Percentiles rank a stretch among this genome's conserved stretches.
Evolutionary conservation across 495 filamentous ascomycete genomes (phyloP).

Genomic region (Cudoniella acicularis): DNA sequence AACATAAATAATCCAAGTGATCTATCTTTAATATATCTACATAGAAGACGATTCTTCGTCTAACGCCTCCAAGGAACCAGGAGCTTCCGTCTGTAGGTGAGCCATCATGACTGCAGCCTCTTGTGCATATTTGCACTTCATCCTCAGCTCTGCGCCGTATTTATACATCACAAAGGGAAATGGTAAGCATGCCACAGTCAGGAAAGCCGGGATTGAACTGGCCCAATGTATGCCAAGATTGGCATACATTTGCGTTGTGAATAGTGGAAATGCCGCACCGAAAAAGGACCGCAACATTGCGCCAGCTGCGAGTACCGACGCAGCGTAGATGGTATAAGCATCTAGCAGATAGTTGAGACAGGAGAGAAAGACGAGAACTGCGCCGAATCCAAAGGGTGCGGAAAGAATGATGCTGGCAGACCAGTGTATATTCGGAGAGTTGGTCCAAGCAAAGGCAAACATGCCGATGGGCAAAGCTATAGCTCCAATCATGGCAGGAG

Average conservation of each 20-base stretch:
- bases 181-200: constrained; percentile 70
- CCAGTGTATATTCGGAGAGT: constrained; percentile 64
- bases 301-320: constrained; percentile 75
- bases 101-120: constrained; percentile 55
- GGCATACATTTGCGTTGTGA: constrained; percentile 73
- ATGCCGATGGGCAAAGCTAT: constrained; percentile 66
- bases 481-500: constrained; percentile 63
- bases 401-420: constrained; percentile 59
- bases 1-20: too few species aligned
- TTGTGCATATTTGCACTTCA: constrained; percentile 69
- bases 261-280: constrained; percentile 77
- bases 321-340: constrained; percentile 69
- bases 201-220: constrained; percentile 70
- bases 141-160: constrained; percentile 64
- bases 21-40: too few species aligned
- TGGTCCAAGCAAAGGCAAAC: constrained; percentile 69
- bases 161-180: constrained; percentile 80
- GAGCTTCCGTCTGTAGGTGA: too few species aligned
- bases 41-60: too few species aligned
- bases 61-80: too few species aligned
- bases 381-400: constrained; percentile 66
- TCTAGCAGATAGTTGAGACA: constrained; percentile 70
- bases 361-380: constrained; percentile 63
- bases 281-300: constrained; percentile 63
- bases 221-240: constrained; percentile 82